phyloP scores from a whole-genome alignment of 1,284 basidiomycete genomes.

The Phlebopus sp. region DNA sequence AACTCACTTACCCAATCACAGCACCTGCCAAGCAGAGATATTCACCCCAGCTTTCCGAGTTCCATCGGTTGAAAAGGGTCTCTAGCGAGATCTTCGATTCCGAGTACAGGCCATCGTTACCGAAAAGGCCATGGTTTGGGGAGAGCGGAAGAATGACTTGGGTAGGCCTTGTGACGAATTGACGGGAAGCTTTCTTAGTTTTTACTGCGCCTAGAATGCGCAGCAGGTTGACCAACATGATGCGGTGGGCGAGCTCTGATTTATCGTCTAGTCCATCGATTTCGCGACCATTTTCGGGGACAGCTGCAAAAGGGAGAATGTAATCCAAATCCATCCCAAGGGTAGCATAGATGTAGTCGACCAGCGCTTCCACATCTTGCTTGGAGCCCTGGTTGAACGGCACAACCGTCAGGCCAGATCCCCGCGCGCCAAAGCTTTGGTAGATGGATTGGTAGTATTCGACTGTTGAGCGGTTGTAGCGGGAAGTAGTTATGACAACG shows the following conservation, averaged over 20 bases:
- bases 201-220: slow-evolving; percentile 96
- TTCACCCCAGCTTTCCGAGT: slow-evolving; percentile 98
- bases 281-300: slow-evolving; percentile 97
- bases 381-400: slow-evolving; percentile 99
- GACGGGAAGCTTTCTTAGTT: slow-evolving; percentile 93
- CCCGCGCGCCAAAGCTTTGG: slow-evolving; percentile 92
- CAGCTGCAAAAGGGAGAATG: slow-evolving; percentile 96
- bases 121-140: slow-evolving; percentile 97
- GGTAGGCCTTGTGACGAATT: slow-evolving; percentile 96
- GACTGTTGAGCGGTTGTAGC: slow-evolving; percentile 90
- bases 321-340: slow-evolving; percentile 96
- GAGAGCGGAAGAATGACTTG: slow-evolving; percentile 97
- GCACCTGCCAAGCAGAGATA: slow-evolving; percentile 97
- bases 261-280: slow-evolving; percentile 97
- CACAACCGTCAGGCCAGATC: slow-evolving; percentile 93
- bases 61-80: slow-evolving; percentile 97
- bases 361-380: slow-evolving; percentile 95
- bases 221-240: slow-evolving; percentile 94
- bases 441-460: slow-evolving; percentile 99
- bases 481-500: slow-evolving; percentile 95
- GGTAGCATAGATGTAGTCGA: slow-evolving; percentile 97
- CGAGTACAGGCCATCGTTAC: slow-evolving; percentile 96
- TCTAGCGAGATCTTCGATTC: slow-evolving; percentile 99
- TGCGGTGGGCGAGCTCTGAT: slow-evolving; percentile 96
- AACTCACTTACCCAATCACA: slow-evolving; percentile 78